phyloP scores from a whole-genome alignment of 169 alveolate species.

The Cryptosporidium ubiquitum region DNA sequence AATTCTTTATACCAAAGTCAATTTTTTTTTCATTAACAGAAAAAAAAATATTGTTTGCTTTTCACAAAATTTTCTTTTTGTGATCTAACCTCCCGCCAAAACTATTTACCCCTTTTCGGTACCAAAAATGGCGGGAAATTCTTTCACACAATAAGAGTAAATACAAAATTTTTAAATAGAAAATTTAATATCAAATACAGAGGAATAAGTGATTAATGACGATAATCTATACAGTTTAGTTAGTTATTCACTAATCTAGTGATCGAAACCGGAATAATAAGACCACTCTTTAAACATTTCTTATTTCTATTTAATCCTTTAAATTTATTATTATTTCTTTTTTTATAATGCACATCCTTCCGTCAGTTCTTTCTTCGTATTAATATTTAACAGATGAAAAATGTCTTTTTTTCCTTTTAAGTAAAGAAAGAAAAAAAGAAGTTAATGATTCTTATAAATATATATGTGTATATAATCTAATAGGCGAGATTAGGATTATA shows the following conservation, averaged over 20 bases:
- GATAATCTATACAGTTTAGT: not conserved
- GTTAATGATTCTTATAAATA: too few species aligned
- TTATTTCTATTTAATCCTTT: not conserved
- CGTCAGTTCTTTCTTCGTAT: too few species aligned
- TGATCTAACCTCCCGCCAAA: constrained; percentile 4
- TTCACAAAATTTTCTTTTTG: not conserved
- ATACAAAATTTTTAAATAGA: not conserved
- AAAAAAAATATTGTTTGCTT: not conserved
- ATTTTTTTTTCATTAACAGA: not conserved
- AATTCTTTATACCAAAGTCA: not conserved
- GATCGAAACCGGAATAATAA: not conserved
- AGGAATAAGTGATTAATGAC: not conserved
- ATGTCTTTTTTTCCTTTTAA: too few species aligned
- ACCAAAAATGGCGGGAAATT: not conserved
- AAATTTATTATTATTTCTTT: not conserved
- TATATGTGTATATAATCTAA: too few species aligned
- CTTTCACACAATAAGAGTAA: not conserved
- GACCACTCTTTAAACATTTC: not conserved
- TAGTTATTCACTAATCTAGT: not conserved
- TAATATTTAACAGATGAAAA: too few species aligned
- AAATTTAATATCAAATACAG: not conserved
- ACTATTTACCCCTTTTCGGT: not conserved
- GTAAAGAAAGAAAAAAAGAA: too few species aligned
- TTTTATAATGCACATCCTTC: not conserved
- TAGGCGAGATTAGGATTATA: too few species aligned